Percentiles rank a stretch among this genome's conserved stretches.
These are phyloP conservation scores for Pyrenophora graminea DNA, from an alignment of 2,329 filamentous ascomycete genomes.

Conservation along the genomic window DNA sequence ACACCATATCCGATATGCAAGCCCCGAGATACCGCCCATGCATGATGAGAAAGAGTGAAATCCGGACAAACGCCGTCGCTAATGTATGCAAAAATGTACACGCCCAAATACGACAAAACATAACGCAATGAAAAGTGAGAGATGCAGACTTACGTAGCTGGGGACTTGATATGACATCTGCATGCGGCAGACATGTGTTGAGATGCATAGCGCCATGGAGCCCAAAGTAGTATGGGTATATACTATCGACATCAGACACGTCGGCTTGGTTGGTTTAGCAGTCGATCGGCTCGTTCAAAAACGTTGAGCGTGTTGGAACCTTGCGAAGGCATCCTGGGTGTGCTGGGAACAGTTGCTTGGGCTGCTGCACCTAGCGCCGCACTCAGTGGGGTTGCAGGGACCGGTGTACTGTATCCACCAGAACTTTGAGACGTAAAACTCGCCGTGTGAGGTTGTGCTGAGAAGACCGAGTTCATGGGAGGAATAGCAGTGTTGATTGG, in stretches of 20 bases:
- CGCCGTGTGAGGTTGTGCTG: constrained; percentile 31
- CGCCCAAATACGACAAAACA: not conserved
- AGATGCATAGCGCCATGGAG: not conserved
- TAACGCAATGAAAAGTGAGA: not conserved
- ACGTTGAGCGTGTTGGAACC: constrained; percentile 38
- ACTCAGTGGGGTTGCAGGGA: constrained; percentile 86
- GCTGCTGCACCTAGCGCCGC: constrained; percentile 87
- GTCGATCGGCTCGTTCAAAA: constrained; percentile 43
- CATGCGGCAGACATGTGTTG: not conserved
- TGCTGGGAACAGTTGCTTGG: constrained; percentile 82
- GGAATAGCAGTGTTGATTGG: constrained; percentile 45
- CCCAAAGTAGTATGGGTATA: not conserved
- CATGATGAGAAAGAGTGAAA: constrained; percentile 12
- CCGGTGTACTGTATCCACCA: constrained; percentile 56
- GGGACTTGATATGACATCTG: not conserved
- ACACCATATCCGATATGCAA: constrained; percentile 12
- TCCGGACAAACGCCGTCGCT: constrained; percentile 18
- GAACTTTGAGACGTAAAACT: constrained; percentile 37
- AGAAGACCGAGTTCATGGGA: constrained; percentile 34
- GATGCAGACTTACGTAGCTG: not conserved
- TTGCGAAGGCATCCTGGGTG: constrained; percentile 33
- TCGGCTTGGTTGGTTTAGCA: constrained; percentile 38
- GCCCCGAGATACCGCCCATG: constrained; percentile 1
- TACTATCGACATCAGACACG: constrained; percentile 24
- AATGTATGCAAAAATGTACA: constrained; percentile 8